Base-by-base conservation (phyloP, 331 rosid species). In the Malus hybrid region DNA sequence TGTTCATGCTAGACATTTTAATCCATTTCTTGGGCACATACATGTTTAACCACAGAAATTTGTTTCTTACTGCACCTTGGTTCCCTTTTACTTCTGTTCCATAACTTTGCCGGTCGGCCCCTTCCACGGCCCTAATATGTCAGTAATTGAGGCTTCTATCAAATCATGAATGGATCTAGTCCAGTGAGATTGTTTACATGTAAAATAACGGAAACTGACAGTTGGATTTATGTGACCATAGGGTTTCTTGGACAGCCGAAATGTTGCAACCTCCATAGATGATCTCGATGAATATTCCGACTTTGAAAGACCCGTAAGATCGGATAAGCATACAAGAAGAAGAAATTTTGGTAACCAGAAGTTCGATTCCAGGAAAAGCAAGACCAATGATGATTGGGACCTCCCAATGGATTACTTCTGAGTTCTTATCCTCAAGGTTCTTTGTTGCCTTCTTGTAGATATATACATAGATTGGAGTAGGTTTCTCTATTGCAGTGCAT, bases 351-450 rank as follows among this genome's bases (percentile, higher is more conserved):
- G 91, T 52, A 72, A 83, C 61, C 86, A 81, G 84, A 87, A 81
- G 83, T 72, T 81, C 52, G 81, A 75, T 57, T 72, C n/a, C 55
- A 85, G 81, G 81, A 83, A 84, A 48, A 84, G 80, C 83, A 88
- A 85, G 62, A 64, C 65, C 32, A 83, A 85, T 39, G 96, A 88
- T 77, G 88, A 93, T 65, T 88, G 90, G 97, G 99, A 89, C 78
- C 92, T 89, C 73, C 99, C 99, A 11, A 90, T 87, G 92, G 99
- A 94, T 80, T 94, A 84, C 81, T 82, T 92, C 42, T 94, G 80
- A 39, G 44, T 39, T 39, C 44, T 39, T 3, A 89, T 57, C 78
- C 44, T 44, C 32, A 9, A 3, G 48, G 39, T 50, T 4, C 77
- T 72, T 63, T 29, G 70, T 58, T 33, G 22, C 36, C 61, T 78